A percentile compares a stretch with the other conserved stretches of the same genome.
These are phyloP conservation scores for Diaporthe sp. DNA, from an alignment of 2,329 filamentous ascomycete genomes.

Conservation along the genomic window DNA sequence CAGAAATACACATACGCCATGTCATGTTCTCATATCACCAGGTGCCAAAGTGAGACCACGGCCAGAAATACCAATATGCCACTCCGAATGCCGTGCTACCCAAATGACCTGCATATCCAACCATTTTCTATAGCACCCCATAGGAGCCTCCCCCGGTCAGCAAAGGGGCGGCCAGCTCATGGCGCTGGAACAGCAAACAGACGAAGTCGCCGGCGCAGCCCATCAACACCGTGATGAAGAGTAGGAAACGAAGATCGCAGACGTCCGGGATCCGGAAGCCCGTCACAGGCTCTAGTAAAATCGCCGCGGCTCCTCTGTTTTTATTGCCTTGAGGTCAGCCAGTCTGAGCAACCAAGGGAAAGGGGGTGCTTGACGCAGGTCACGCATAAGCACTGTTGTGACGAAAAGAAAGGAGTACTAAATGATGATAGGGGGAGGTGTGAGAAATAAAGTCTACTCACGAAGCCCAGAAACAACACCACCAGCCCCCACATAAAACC, in stretches of 20 bases:
- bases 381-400: background rate
- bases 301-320: background rate
- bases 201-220: background rate
- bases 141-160: rapidly evolving
- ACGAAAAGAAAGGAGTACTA: no score
- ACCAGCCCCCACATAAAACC: background rate
- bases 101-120: background rate
- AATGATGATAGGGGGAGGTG: no score
- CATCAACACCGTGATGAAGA: background rate
- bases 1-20: background rate
- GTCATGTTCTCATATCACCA: background rate
- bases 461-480: background rate
- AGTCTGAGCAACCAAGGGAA: background rate
- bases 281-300: background rate
- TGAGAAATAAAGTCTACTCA: background rate
- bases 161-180: background rate
- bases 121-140: rapidly evolving
- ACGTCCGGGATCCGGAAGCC: background rate
- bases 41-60: background rate
- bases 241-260: background rate
- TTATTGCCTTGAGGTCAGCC: background rate
- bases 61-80: background rate
- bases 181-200: background rate
- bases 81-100: background rate
- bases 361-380: background rate